These are phyloP conservation scores for Marasmius fiardii DNA, from an alignment of 1,284 basidiomycete species.

Conservation along the genomic window DNA sequence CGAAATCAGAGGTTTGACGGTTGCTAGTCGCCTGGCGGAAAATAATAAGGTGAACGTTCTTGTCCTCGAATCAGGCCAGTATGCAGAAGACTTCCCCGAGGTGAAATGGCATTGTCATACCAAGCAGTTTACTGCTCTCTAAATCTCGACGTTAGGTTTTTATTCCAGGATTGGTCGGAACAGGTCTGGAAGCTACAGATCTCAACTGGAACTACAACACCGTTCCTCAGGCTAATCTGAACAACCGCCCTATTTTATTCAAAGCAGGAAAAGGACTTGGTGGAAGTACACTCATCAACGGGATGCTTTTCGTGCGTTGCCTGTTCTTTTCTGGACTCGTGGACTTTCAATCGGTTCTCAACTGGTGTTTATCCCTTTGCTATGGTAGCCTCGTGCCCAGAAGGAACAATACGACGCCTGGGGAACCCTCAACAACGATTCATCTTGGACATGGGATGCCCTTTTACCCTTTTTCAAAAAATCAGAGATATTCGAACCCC, in stretches of 20 bases:
- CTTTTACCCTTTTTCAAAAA: slow-evolving; percentile 29
- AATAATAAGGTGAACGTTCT: slow-evolving; percentile 11
- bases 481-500: slow-evolving; percentile 27
- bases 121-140: neutral
- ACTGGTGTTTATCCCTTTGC: no score
- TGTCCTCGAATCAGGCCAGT: slow-evolving; percentile 18
- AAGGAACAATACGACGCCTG: slow-evolving; percentile 29
- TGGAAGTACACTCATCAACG: slow-evolving; percentile 26
- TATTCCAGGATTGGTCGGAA: slow-evolving; percentile 26
- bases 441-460: slow-evolving; percentile 26
- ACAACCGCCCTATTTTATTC: slow-evolving; percentile 19
- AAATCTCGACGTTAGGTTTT: slow-evolving; percentile 21
- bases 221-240: slow-evolving; percentile 22
- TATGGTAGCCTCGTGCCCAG: slow-evolving; percentile 27
- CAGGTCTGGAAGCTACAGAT: slow-evolving; percentile 22
- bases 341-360: no score
- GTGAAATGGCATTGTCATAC: slow-evolving; percentile 15
- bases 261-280: slow-evolving; percentile 27
- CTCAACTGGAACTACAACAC: slow-evolving; percentile 28
- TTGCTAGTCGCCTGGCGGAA: slow-evolving; percentile 18
- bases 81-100: slow-evolving; percentile 27
- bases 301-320: slow-evolving; percentile 30
- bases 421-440: slow-evolving; percentile 27
- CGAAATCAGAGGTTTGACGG: slow-evolving; percentile 18
- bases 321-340: no score